Evolutionary conservation across 345 rosid species (phyloP).

Genomic region (Eutrema japonicum): DNA sequence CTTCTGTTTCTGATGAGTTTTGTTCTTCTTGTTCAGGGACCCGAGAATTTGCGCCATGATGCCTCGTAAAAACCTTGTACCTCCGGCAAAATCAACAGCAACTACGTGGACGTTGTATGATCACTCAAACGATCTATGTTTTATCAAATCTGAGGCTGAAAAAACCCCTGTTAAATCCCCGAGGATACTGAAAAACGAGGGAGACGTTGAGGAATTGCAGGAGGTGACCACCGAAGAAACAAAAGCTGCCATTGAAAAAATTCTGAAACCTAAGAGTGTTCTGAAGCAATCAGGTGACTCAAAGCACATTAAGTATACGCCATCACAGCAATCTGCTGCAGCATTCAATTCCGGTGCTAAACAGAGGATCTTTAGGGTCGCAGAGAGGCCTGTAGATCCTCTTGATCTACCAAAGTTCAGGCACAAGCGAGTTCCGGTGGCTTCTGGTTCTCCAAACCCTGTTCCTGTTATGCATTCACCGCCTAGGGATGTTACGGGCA

Average conservation of each 20-base stretch:
- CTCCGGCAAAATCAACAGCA: slow-evolving; percentile 62
- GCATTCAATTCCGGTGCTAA: slow-evolving; percentile 86
- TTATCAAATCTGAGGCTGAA: slow-evolving; percentile 54
- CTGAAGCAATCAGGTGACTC: slow-evolving; percentile 65
- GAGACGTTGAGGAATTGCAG: slow-evolving; percentile 62
- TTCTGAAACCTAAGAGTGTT: slow-evolving; percentile 73
- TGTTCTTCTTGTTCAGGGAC: too few relatives aligned
- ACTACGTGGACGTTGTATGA: slow-evolving; percentile 67
- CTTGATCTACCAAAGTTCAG: slow-evolving; percentile 97
- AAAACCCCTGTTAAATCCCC: slow-evolving; percentile 58
- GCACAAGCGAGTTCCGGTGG: slow-evolving; percentile 86
- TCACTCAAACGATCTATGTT: slow-evolving; percentile 82
- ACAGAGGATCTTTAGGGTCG: slow-evolving; percentile 86
- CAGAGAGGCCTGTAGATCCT: slow-evolving; percentile 95
- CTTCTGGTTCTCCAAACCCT: slow-evolving; percentile 88
- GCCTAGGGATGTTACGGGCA: slow-evolving; percentile 90
- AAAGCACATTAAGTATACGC: slow-evolving; percentile 73
- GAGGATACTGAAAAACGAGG: slow-evolving; percentile 58
- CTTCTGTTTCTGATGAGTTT: too few relatives aligned
- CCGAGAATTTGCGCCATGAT: too few relatives aligned
- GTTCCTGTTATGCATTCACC: slow-evolving; percentile 99
- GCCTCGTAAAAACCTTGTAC: slow-evolving; percentile 43
- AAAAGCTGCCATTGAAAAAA: slow-evolving; percentile 74
- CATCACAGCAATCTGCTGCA: slow-evolving; percentile 62
- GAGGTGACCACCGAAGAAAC: slow-evolving; percentile 70